Conservation (phyloP, 164 flowering plant species). For the Liriodendron chinense region DNA sequence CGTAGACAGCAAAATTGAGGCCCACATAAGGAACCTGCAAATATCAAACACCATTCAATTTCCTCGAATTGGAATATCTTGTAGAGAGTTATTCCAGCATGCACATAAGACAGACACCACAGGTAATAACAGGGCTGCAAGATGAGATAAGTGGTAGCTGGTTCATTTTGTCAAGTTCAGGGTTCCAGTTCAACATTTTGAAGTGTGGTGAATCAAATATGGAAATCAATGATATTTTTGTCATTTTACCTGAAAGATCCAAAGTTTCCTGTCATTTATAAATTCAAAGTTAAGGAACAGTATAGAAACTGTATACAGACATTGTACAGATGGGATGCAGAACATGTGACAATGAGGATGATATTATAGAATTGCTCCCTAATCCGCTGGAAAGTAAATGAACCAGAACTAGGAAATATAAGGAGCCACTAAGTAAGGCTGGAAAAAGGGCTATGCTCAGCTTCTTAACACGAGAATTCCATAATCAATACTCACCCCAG, state of each 20-base stretch:
- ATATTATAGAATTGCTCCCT: neutral
- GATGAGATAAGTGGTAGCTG: neutral
- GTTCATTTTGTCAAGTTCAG: neutral
- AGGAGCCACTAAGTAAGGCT: too few relatives aligned
- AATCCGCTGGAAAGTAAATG: too few relatives aligned
- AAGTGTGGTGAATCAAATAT: neutral
- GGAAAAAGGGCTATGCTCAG: too few relatives aligned
- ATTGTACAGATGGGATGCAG: neutral
- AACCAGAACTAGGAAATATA: too few relatives aligned
- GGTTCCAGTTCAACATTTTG: neutral
- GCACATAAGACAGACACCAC: neutral
- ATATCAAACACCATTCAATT: constrained; percentile 1
- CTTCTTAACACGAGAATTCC: too few relatives aligned
- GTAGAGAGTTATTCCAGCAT: neutral
- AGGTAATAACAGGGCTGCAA: neutral
- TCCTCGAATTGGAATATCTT: neutral
- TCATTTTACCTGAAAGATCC: too few relatives aligned
- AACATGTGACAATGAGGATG: neutral
- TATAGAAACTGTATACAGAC: neutral
- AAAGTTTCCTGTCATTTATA: too few relatives aligned
- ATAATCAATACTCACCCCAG: too few relatives aligned
- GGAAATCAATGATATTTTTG: too few relatives aligned
- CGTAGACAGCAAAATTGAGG: constrained; percentile 97
- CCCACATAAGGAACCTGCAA: constrained; percentile 91
- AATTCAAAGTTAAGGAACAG: neutral